A percentile compares a stretch with the other conserved stretches of the same genome.
phyloP scores from a whole-genome alignment of 2,329 filamentous ascomycete genomes.

The Sclerotinia spermophila region DNA sequence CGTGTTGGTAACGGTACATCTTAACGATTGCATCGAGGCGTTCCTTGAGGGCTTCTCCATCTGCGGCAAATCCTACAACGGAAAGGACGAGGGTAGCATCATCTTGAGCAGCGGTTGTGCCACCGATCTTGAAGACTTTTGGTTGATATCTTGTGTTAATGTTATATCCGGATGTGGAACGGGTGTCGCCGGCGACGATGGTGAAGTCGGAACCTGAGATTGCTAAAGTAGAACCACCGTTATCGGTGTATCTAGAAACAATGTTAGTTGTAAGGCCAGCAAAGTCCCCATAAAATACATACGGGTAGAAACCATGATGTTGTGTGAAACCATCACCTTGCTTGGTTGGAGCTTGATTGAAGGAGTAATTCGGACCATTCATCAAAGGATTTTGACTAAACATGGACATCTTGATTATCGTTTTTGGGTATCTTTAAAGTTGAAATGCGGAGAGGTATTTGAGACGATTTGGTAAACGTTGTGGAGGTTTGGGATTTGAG shows the following conservation, averaged over 20 bases:
- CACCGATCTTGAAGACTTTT: slow-evolving; percentile 97
- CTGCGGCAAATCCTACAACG: slow-evolving; percentile 92
- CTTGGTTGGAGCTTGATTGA: slow-evolving; percentile 56
- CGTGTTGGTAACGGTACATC: slow-evolving; percentile 98
- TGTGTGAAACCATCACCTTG: slow-evolving; percentile 51
- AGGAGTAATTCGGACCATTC: slow-evolving; percentile 67
- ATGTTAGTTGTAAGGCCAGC: not conserved
- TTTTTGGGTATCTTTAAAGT: slow-evolving; percentile 5
- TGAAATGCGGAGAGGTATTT: slow-evolving; percentile 6
- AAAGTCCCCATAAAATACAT: slow-evolving; percentile 40
- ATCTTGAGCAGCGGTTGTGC: slow-evolving; percentile 78
- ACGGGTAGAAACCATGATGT: slow-evolving; percentile 92
- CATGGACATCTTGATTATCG: slow-evolving; percentile 53
- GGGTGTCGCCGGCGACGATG: slow-evolving; percentile 95
- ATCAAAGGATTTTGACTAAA: slow-evolving; percentile 67
- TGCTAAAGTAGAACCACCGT: slow-evolving; percentile 92
- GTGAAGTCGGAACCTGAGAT: slow-evolving; percentile 93
- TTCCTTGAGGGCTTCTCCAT: slow-evolving; percentile 90
- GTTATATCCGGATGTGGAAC: slow-evolving; percentile 93
- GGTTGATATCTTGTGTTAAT: slow-evolving; percentile 96
- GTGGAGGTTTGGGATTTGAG: slow-evolving; percentile 20
- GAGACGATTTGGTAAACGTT: slow-evolving; percentile 11
- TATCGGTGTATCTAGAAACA: slow-evolving; percentile 82
- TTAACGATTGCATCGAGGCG: slow-evolving; percentile 92
- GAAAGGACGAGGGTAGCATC: slow-evolving; percentile 86